Evolutionary conservation across 1,284 basidiomycete species (phyloP).

Genomic region (Tilletiaria anomala): DNA sequence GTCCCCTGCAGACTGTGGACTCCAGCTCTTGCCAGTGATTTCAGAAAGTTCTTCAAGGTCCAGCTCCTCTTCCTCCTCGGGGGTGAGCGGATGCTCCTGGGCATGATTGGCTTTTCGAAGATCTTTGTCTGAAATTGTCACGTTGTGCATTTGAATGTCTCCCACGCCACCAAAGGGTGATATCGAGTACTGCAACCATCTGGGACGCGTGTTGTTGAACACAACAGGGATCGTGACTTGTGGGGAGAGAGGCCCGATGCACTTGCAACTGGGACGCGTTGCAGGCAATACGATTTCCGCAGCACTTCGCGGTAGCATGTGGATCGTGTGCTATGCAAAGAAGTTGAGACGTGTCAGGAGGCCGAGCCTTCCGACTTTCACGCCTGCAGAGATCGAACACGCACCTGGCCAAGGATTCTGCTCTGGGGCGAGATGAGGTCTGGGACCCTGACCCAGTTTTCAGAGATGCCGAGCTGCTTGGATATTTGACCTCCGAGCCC

Average conservation of each 20-base stretch:
- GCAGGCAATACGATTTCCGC: constrained; percentile 59
- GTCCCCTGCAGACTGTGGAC: no score
- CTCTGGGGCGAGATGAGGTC: constrained; percentile 38
- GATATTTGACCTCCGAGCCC: no score
- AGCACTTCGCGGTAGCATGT: constrained; percentile 65
- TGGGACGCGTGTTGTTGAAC: constrained; percentile 77
- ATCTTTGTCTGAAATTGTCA: no score
- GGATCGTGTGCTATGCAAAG: constrained; percentile 54
- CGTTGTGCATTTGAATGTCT: no score
- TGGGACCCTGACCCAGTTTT: constrained; percentile 39
- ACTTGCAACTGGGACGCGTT: constrained; percentile 44
- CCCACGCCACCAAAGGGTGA: no score
- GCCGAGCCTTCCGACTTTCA: no score
- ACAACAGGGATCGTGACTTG: constrained; percentile 60
- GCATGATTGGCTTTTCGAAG: no score
- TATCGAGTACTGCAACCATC: constrained; percentile 58
- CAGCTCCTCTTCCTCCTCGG: no score
- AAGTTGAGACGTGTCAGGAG: neutral
- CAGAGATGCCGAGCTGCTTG: constrained; percentile 40
- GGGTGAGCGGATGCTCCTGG: no score
- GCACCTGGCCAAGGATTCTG: constrained; percentile 59
- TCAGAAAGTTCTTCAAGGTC: no score
- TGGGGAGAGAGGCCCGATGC: constrained; percentile 48
- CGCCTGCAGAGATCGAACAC: no score
- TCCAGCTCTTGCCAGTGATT: no score